Percentiles rank a stretch among this genome's conserved stretches.
Evolutionary conservation across 2,329 filamentous ascomycete species (phyloP).

Genomic region (Penicillium sp.): DNA sequence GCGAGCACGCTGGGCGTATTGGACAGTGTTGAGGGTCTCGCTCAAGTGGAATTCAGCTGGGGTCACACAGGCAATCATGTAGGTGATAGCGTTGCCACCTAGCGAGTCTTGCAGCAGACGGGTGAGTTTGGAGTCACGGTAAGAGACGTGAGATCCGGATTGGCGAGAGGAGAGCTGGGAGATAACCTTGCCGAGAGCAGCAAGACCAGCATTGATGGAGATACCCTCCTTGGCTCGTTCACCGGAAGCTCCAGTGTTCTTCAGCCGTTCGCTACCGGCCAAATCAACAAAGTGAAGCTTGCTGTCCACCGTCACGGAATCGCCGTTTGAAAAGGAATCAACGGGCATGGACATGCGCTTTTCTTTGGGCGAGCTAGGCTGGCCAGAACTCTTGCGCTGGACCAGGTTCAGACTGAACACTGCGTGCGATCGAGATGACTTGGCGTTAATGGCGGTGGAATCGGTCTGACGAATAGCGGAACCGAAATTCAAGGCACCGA

Average conservation of each 20-base stretch:
- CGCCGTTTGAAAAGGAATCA: constrained; percentile 70
- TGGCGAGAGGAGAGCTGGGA: constrained; percentile 92
- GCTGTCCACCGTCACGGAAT: constrained; percentile 86
- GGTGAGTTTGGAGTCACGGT: constrained; percentile 96
- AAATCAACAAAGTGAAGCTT: constrained; percentile 98
- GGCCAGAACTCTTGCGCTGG: constrained; percentile 62
- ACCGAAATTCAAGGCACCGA: constrained; percentile 86
- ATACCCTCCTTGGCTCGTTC: constrained; percentile 95
- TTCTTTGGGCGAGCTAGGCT: constrained; percentile 60
- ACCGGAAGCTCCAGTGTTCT: constrained; percentile 94
- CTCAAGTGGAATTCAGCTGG: constrained; percentile 96
- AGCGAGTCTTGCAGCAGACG: constrained; percentile 93
- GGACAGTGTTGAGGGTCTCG: constrained; percentile 95
- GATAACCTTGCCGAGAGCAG: constrained; percentile 95
- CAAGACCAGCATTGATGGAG: constrained; percentile 94
- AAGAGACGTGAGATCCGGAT: constrained; percentile 87
- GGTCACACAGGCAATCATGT: constrained; percentile 99
- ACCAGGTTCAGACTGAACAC: constrained; percentile 95
- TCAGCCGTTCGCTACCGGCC: constrained; percentile 92
- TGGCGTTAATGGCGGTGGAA: constrained; percentile 94
- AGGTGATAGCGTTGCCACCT: constrained; percentile 95
- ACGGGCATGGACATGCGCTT: constrained; percentile 86
- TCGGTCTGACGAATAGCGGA: constrained; percentile 95
- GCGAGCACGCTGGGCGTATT: constrained; percentile 93
- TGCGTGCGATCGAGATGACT: constrained; percentile 95